These are phyloP conservation scores for Pythium volutum DNA, from an alignment of 352 stramenopile genomes.

Conservation along the genomic window DNA sequence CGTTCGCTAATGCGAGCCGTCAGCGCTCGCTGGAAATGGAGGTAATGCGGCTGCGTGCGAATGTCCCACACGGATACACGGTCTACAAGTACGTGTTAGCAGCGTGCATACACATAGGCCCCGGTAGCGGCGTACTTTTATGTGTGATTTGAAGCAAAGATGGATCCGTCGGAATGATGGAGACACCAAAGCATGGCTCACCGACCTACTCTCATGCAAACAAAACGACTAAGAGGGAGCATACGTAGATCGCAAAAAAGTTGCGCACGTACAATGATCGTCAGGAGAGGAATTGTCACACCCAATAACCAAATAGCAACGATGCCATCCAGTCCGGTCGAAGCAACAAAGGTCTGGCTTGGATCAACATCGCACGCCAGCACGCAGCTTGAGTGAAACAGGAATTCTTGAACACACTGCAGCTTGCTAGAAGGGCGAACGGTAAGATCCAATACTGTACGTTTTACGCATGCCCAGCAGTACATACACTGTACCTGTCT, in stretches of 20 bases:
- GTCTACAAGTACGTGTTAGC: slow-evolving; percentile 24
- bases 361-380: slow-evolving; percentile 61
- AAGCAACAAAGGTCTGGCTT: slow-evolving; percentile 36
- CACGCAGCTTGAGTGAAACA: slow-evolving; percentile 21
- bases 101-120: neutral
- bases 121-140: slow-evolving; percentile 39
- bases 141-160: slow-evolving; percentile 15
- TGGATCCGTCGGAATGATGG: slow-evolving; percentile 4
- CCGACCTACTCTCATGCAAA: slow-evolving; percentile 1
- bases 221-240: neutral
- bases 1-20: slow-evolving; percentile 36
- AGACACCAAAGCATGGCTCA: slow-evolving; percentile 10
- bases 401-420: slow-evolving; percentile 8
- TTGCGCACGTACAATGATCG: slow-evolving; percentile 1
- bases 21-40: slow-evolving; percentile 38
- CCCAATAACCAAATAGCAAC: slow-evolving; percentile 32
- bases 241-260: neutral
- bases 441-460: neutral
- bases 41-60: slow-evolving; percentile 35
- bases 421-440: neutral
- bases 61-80: slow-evolving; percentile 42
- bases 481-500: neutral
- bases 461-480: neutral
- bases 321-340: slow-evolving; percentile 32
- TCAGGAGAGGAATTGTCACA: slow-evolving; percentile 16